Base-by-base conservation (phyloP, 768 basidiomycete genomes). In the Hericium coralloides region DNA sequence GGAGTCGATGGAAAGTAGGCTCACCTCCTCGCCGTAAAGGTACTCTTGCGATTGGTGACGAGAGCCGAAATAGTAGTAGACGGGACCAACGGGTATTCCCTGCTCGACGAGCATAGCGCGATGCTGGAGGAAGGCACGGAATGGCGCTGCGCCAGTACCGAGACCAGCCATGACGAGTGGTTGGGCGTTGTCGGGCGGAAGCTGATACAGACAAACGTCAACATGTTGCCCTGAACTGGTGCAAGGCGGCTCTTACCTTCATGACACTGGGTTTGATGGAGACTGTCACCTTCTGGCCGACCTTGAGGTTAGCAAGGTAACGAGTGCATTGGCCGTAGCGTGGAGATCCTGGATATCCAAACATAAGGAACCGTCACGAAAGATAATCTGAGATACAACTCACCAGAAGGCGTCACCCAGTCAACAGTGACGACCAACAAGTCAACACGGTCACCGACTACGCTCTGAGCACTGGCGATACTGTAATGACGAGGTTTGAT, bases 191-290 rank as follows among this genome's bases (percentile, higher is more conserved):
- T 83, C 79, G 0, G 88, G 87, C 54, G 97, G 97, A 5, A 98
- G 77, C 89, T 93, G 61, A 45, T 50, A 52, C 9, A 9, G 31
- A 31, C 31, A 31, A 31, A 31, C 7, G 31, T 31, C 31, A 31
- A 31, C 31, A 31, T 31, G 2, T 31, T 31, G 31, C 31, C 31
- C 31, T 31, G 31, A 31, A 31, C 31, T 31, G 31, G 31, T 6
- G 10, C 31, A 9, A 31, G 7, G 10, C 8, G 17, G 14, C 22
- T 69, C 77, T 22, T 57, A 92, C 90, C 80, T 98, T 98, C 97
- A 99, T 98, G 26, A 99, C 97, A 67, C 94, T 97, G 23, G 97
- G 97, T 71, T 97, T 97, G 73, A 98, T 88, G 6, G 95, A 98
- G 9, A 97, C 95, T 0, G 94, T 98, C 20, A 98, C 94, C 71